Percentiles rank a stretch among this genome's conserved stretches.
These are phyloP conservation scores for Huntiella moniliformis DNA, from an alignment of 2,329 filamentous ascomycete genomes.

Conservation along the genomic window DNA sequence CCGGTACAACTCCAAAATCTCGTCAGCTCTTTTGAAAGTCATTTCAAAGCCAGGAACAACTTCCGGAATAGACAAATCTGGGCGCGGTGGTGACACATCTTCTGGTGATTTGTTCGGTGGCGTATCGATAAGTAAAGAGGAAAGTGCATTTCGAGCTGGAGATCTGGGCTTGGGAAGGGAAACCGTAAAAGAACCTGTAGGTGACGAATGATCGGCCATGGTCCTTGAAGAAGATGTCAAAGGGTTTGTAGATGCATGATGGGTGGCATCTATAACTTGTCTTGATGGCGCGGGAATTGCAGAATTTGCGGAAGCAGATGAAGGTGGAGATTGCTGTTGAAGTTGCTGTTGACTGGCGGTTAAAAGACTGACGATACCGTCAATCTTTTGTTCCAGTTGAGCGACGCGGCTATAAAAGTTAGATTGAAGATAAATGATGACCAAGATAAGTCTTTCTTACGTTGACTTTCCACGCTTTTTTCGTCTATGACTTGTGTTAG, in stretches of 20 bases:
- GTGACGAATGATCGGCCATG: not conserved
- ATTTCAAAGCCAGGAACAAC: conserved; percentile 21
- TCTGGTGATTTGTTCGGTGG: conserved; percentile 12
- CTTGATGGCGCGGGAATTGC: not conserved
- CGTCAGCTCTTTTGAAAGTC: conserved; percentile 18
- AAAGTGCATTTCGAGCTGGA: conserved; percentile 1
- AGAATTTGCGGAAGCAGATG: not conserved
- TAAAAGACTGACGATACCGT: conserved; percentile 18
- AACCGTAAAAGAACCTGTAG: not conserved
- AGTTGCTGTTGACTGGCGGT: conserved; percentile 7
- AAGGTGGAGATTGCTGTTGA: not conserved
- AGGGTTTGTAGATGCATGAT: not conserved
- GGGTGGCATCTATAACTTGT: not conserved
- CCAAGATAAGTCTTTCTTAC: conserved; percentile 13
- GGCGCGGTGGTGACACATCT: not conserved
- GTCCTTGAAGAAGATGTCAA: not conserved
- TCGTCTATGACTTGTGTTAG: conserved; percentile 10
- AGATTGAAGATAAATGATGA: not conserved
- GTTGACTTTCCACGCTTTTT: conserved; percentile 21
- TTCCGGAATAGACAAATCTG: conserved; percentile 9
- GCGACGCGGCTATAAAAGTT: conserved; percentile 18
- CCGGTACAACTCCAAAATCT: conserved; percentile 19
- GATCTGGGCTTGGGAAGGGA: not conserved
- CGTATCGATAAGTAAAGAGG: conserved; percentile 17
- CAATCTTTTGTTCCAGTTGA: conserved; percentile 22